Evolutionary conservation across 768 basidiomycete species (phyloP), one percentile per base, ranked within the genome.

Genomic region (Phylloporus arenicola): DNA sequence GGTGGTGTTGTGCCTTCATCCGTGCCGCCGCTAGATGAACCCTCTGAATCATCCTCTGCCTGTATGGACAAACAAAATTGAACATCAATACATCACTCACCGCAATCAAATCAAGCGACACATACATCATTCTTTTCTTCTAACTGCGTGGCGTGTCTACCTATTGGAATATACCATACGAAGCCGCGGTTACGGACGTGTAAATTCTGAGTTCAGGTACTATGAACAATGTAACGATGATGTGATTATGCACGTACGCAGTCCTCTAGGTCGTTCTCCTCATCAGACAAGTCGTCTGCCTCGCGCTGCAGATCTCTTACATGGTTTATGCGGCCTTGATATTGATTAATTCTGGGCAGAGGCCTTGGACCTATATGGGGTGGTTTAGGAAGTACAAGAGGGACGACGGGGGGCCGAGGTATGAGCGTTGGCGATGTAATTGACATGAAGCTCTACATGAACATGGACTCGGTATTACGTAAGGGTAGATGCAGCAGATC

Each of bases 61-160:
- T 71, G 38, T 4, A 25, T 30, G 38, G 1, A 10, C 20, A 45
- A 5, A 45, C 20, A 38, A 11, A 37, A 35, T 43, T 14, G 17
- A 24, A 43, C 8, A 19, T 19, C 10, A 43, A 29, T n/a, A 43
- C 10, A 19, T 20, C 10, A 45, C 30, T n/a, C 22, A 12, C 14
- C 41, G 27, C 42, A 25, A 24, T 14, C 8, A 16, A 37, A 17
- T 22, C 31, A n/a, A 39, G 43, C 34, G 16, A 47, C 41, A 66
- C 75, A 47, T 51, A 88, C 88, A 62, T 91, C 88, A 62, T 88
- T 89, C 72, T 88, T 89, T 68, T 91, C 88, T 61, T 91, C 88
- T 54, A 82, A 78, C 57, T 82, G 82, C 13, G 88, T 91, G 48
- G 86, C 72, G 47, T 75, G 75, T 44, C 82, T 78, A 8, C 88